Base-by-base conservation (phyloP, 768 basidiomycete genomes). In the Cystofilobasidium capitatum region DNA sequence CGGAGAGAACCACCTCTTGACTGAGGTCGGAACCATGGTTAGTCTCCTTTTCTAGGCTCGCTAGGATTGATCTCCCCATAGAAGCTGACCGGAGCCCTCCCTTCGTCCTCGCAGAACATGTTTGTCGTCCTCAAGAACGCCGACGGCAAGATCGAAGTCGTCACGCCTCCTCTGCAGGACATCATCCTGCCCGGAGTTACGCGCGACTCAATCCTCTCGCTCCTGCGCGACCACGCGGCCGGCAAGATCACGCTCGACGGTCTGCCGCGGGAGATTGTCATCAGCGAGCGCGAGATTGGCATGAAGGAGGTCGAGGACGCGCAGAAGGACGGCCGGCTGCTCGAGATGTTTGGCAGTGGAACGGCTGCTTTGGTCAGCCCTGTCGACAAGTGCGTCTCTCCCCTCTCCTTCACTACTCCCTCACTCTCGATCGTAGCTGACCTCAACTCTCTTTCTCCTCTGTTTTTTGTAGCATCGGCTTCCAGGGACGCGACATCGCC, bases 111-210 rank as follows among this genome's bases (percentile, higher is more conserved):
- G 47, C 37, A 67, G 60, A 91, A 91, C 75, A 80, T 90, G 62
- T 88, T 90, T 70, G 81, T 83, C 17, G 86, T 85, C 1, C 77
- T 87, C 59, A 78, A 81, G 73, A 78, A 73, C 22, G 39, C 62
- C n/a, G 24, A 58, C 22, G 42, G 72, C 88, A 86, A 80, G n/a
- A 76, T 84, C 67, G 91, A 97, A 75, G 81, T 96, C 62, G 81
- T 90, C 70, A 96, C 94, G 0, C 89, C 93, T 2, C 88, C 90
- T 17, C 79, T 96, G 69, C 90, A 88, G 75, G 91, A 92, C 59
- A 87, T 89, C 78, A 90, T 97, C 73, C 83, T 98, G 1, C 91
- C 92, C 24, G 68, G 68, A 35, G 68, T 69, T 16, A 69, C 68
- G 22, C 68, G 68, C 57, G 68, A 69, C 63, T 69, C 68, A 12